These are phyloP conservation scores for Solanum pimpinellifolium DNA, from an alignment of 257 asterid species.

Conservation along the genomic window DNA sequence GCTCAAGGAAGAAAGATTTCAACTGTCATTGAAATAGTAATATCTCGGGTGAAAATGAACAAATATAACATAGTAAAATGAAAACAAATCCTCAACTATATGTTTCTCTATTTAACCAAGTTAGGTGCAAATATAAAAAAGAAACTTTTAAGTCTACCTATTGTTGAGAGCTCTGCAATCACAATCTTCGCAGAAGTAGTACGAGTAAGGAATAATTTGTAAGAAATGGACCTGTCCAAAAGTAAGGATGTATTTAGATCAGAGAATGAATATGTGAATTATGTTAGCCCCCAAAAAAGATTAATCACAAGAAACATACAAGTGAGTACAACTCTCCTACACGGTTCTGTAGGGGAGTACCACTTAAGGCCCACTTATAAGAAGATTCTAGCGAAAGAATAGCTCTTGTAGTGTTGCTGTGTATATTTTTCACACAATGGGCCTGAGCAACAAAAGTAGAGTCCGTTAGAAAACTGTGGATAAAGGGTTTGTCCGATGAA, in stretches of 20 bases:
- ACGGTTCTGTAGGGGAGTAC: too few relatives aligned
- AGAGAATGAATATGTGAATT: neutral
- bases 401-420: conserved; percentile 26
- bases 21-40: neutral
- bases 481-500: neutral
- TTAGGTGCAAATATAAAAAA: too few relatives aligned
- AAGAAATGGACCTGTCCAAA: conserved; percentile 73
- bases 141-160: conserved; percentile 33
- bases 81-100: too few relatives aligned
- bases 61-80: too few relatives aligned
- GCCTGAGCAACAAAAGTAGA: conserved; percentile 31
- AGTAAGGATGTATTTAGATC: neutral
- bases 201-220: conserved; percentile 71
- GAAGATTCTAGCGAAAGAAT: too few relatives aligned
- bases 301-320: conserved; percentile 6
- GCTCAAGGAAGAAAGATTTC: neutral
- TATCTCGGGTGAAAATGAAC: too few relatives aligned
- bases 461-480: neutral
- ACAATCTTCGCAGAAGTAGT: conserved; percentile 89
- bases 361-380: too few relatives aligned
- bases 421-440: conserved; percentile 78
- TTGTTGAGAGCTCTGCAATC: conserved; percentile 74
- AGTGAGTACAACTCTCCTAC: too few relatives aligned
- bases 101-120: too few relatives aligned
- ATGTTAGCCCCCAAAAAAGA: neutral